Base-by-base conservation (phyloP, 2,329 filamentous ascomycete genomes). In the Plectosphaerella plurivora region DNA sequence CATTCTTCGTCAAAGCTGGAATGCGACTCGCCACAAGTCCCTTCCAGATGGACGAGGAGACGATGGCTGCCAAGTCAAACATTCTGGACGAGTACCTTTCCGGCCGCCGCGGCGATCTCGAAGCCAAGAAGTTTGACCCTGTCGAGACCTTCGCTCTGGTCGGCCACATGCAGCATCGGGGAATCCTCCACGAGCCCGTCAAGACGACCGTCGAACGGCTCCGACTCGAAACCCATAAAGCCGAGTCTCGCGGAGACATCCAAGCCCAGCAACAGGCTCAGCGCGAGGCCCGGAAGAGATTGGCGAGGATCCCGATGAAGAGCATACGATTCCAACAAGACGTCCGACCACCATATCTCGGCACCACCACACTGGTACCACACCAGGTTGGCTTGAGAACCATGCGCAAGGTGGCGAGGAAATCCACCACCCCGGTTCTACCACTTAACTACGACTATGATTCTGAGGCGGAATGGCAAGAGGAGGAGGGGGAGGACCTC, bases 381-480 rank as follows among this genome's bases (percentile, higher is more conserved):
- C 70, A 62, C 56, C 74, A 64, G 48, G 68, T 70, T 44, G 76
- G 71, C 2, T 60, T 60, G 15, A 64, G 75, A 2, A 77, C 79
- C 28, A 74, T 85, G 55, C 63, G 64, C 4, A 73, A 68, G 46
- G 65, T 84, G 7, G 79, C 81, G 54, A 65, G 81, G 62, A 71
- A 82, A 65, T 74, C 89, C 55, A 59, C 76, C 61, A 66, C 73
- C 59, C 67, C 78, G 55, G 70, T 74, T n/a, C 71, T 91, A 1
- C 81, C 85, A 5, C 77, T 88, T 4, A 78, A 90, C 60, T 95
- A 95, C 65, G 89, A 91, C 57, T 91, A 93, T 64, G 89, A 94
- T 63, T 93, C 89, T 3, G 89, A 95, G 66, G 88, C 83, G 6
- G 90, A 94, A 65, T 95, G 89, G 89, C 87, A 91, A 63, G 89